These are phyloP conservation scores for Zygosaccharomyces pseudorouxii DNA, from an alignment of 805 yeast genomes.

Conservation along the genomic window DNA sequence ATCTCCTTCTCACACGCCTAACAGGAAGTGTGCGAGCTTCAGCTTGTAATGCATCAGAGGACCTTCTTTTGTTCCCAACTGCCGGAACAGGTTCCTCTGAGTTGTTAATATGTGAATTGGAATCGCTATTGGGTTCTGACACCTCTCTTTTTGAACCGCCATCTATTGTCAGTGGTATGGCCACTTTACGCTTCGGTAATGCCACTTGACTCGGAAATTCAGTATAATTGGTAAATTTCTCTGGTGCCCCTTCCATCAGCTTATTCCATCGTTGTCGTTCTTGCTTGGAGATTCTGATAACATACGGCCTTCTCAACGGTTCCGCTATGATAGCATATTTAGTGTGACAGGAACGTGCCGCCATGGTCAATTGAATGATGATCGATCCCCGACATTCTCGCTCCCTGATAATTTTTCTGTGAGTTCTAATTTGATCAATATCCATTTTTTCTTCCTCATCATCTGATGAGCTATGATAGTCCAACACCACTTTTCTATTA, in stretches of 20 bases:
- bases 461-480: constrained; percentile 32
- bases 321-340: constrained; percentile 30
- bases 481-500: constrained; percentile 20
- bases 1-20: not conserved
- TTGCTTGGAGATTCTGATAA: constrained; percentile 18
- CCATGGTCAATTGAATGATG: constrained; percentile 19
- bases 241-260: constrained; percentile 6
- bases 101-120: no score
- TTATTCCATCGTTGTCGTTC: constrained; percentile 24
- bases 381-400: constrained; percentile 24
- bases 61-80: not conserved
- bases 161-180: constrained; percentile 5
- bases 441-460: constrained; percentile 29
- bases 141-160: not conserved
- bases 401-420: constrained; percentile 16
- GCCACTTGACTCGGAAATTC: constrained; percentile 22
- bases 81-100: not conserved
- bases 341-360: constrained; percentile 3
- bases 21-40: not conserved
- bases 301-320: constrained; percentile 29
- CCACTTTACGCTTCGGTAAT: constrained; percentile 7
- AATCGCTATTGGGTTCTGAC: not conserved
- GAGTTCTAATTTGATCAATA: constrained; percentile 16
- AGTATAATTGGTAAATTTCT: constrained; percentile 14
- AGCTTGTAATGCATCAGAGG: not conserved